Evolutionary conservation across 257 asterid species (phyloP).

Genomic region (Datura wrightii): DNA sequence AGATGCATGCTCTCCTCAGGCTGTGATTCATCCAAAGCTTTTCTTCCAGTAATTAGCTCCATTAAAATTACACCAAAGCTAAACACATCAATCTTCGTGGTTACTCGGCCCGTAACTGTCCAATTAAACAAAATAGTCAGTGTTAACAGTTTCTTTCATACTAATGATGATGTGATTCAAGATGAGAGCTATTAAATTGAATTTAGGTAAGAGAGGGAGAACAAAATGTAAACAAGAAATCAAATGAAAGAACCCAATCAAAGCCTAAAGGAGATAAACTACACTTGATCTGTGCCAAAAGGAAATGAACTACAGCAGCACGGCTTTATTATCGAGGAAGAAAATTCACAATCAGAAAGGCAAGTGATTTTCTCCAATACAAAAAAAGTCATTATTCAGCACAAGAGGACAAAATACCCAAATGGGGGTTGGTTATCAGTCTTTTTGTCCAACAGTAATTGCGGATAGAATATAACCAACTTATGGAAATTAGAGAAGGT

Average conservation of each 20-base stretch:
- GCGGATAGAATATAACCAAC: neutral
- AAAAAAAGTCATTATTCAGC: constrained; percentile 5
- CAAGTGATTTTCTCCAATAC: neutral
- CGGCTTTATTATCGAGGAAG: neutral
- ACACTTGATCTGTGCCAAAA: neutral
- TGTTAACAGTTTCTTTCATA: constrained; percentile 13
- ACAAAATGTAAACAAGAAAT: constrained; percentile 12
- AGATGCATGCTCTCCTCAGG: constrained; percentile 37
- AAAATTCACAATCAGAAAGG: neutral
- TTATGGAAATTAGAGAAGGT: neutral
- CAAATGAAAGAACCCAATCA: neutral
- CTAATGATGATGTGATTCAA: neutral
- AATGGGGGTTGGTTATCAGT: neutral
- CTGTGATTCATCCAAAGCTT: constrained; percentile 31
- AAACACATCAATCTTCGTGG: constrained; percentile 34
- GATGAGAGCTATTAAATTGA: neutral
- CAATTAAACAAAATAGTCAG: neutral
- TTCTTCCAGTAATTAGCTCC: constrained; percentile 36
- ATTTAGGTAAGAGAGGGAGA: neutral
- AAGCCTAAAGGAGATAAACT: neutral
- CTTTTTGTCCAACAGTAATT: neutral
- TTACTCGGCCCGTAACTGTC: constrained; percentile 31
- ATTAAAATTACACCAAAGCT: constrained; percentile 35
- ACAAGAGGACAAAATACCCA: neutral
- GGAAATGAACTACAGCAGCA: constrained; percentile 14